These are phyloP conservation scores for Candida easanensis DNA, from an alignment of 805 yeast genomes.

Conservation along the genomic window DNA sequence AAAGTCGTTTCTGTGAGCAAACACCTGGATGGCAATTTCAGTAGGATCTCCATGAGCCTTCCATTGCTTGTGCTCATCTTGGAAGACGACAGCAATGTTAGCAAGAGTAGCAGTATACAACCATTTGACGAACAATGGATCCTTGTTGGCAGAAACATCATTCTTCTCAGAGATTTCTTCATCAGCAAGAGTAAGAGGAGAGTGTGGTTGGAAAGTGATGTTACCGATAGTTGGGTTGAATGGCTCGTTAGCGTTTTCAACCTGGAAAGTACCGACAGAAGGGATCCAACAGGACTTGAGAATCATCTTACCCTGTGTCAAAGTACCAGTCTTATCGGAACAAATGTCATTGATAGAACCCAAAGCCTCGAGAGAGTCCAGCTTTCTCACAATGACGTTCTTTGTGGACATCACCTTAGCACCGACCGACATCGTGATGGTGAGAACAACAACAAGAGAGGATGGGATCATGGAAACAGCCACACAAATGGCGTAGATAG, in stretches of 20 bases:
- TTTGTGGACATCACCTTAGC: slow-evolving; percentile 67
- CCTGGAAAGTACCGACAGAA: slow-evolving; percentile 51
- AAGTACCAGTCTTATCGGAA: slow-evolving; percentile 81
- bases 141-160: neutral
- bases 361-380: slow-evolving; percentile 74
- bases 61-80: slow-evolving; percentile 52
- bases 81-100: slow-evolving; percentile 67
- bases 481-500: slow-evolving; percentile 85
- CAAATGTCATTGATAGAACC: slow-evolving; percentile 80
- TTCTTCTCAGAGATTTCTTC: slow-evolving; percentile 14
- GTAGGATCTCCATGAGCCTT: slow-evolving; percentile 87
- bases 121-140: slow-evolving; percentile 40
- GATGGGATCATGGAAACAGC: slow-evolving; percentile 79
- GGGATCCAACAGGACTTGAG: slow-evolving; percentile 72
- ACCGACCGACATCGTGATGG: slow-evolving; percentile 85
- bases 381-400: slow-evolving; percentile 70
- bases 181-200: slow-evolving; percentile 25
- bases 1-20: slow-evolving; percentile 54
- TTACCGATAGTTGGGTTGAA: slow-evolving; percentile 62
- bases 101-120: slow-evolving; percentile 70
- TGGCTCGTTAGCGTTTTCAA: slow-evolving; percentile 56
- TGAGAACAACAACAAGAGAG: slow-evolving; percentile 72
- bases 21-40: slow-evolving; percentile 83
- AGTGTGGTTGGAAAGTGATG: slow-evolving; percentile 20
- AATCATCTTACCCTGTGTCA: slow-evolving; percentile 79